Evolutionary conservation across 768 basidiomycete genomes (phyloP), one percentile per base, ranked within the genome.

Genomic region (Phaeotremella fagi): DNA sequence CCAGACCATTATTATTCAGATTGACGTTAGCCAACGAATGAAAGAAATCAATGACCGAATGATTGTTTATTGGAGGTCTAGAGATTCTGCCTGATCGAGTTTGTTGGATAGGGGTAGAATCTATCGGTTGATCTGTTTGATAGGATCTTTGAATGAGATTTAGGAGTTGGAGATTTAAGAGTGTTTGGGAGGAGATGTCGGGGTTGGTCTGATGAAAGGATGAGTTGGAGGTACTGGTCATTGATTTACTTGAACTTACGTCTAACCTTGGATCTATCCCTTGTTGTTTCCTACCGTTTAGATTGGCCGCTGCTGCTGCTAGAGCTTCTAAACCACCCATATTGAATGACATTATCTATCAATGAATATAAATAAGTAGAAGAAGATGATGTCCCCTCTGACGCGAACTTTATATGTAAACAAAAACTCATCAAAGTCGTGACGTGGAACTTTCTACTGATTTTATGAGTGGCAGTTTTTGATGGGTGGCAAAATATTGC

Each of bases 41-140:
- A n/a, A 29, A 33, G n/a, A 29, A 33, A 33, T 27, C 46, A 15
- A 22, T 12, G 14, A 48, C 27, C 31, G n/a, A n/a, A n/a, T 45
- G 44, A 25, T 14, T 5, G 14, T 25, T 29, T 6, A 55, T 36
- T 2, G 59, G 59, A 22, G 55, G 59, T 1, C 59, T 38, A 6
- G 59, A 61, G 35, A 53, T 57, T 25, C 59, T 45, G 1, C 59
- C 59, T 7, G 49, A 52, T 2, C 59, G 55, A 16, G 59, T 61
- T 27, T 50, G 47, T 24, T 59, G 11, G 57, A 18, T 23, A 45
- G 43, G 12, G 38, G 7, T 11, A 20, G 38, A 41, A 12, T 22
- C 38, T 41, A 20, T 22, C 20, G 11, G 38, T 11, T 9, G 12
- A 12, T 11, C 38, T 14, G 38, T 12, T 7, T 41, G 20, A 6